Percentiles rank a stretch among this genome's conserved stretches.
Conservation (phyloP, 2,329 filamentous ascomycete species). For the Aspergillus sp. region DNA sequence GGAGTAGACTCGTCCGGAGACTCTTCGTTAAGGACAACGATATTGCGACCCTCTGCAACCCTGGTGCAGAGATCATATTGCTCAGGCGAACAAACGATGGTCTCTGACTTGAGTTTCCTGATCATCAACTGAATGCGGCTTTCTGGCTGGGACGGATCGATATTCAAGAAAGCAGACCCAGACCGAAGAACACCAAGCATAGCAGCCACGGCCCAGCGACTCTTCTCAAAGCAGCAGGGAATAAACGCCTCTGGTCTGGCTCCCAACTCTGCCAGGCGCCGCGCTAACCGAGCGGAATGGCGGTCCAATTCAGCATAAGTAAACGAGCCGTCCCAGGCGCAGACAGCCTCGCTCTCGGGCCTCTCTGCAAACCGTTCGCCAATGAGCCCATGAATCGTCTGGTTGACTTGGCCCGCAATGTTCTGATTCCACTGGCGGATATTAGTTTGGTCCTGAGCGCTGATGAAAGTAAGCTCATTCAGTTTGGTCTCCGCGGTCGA, state of each 20-base stretch:
- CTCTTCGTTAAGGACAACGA: constrained; percentile 5
- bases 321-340: constrained; percentile 14
- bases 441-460: constrained; percentile 9
- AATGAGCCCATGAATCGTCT: constrained; percentile 10
- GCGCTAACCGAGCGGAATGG: constrained; percentile 7
- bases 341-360: constrained; percentile 8
- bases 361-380: neutral
- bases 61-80: constrained; percentile 7
- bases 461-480: constrained; percentile 9
- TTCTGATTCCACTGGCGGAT: constrained; percentile 12
- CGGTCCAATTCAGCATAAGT: constrained; percentile 14
- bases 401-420: constrained; percentile 5
- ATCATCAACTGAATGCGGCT: constrained; percentile 12
- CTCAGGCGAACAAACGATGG: constrained; percentile 10
- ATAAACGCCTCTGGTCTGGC: constrained; percentile 10
- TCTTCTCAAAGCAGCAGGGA: constrained; percentile 13
- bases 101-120: constrained; percentile 5
- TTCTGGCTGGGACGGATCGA: constrained; percentile 11
- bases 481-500: constrained; percentile 2
- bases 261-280: neutral
- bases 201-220: constrained; percentile 6
- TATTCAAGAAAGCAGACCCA: constrained; percentile 12
- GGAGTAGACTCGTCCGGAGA: neutral
- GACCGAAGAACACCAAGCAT: constrained; percentile 12
- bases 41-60: constrained; percentile 2